Evolutionary conservation across 306 rosid species (phyloP).

Genomic region (Luffa acutangula): DNA sequence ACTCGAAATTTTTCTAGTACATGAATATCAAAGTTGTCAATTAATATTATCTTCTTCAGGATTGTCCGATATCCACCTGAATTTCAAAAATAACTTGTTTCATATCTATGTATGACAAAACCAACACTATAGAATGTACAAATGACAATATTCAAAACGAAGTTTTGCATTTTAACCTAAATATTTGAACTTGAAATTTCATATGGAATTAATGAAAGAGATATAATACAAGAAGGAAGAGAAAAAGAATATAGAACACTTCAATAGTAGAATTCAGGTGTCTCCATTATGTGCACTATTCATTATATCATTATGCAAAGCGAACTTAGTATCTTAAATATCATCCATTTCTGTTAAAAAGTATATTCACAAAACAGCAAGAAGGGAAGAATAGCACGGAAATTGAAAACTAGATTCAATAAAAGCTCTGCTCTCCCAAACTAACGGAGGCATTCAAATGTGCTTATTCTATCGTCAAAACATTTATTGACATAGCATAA

Average conservation of each 20-base stretch:
- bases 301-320: not conserved
- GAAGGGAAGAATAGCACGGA: not conserved
- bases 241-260: not conserved
- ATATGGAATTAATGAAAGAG: not conserved
- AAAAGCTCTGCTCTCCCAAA: conserved; percentile 32
- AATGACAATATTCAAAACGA: not conserved
- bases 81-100: not conserved
- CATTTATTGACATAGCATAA: conserved; percentile 53
- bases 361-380: not conserved
- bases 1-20: too few relatives aligned
- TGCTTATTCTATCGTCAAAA: conserved; percentile 45
- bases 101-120: not conserved
- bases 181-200: not conserved
- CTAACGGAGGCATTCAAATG: conserved; percentile 30
- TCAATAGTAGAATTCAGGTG: not conserved
- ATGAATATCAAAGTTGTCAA: not conserved
- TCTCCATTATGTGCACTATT: too few relatives aligned
- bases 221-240: too few relatives aligned
- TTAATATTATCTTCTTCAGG: not conserved
- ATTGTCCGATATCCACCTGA: not conserved
- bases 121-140: not conserved
- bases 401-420: not conserved
- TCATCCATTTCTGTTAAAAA: not conserved
- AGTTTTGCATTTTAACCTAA: not conserved
- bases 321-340: not conserved